A percentile compares a stretch with the other conserved stretches of the same genome.
Evolutionary conservation across 2,329 filamentous ascomycete species (phyloP).

Genomic region (Curvularia hawaiiensis): DNA sequence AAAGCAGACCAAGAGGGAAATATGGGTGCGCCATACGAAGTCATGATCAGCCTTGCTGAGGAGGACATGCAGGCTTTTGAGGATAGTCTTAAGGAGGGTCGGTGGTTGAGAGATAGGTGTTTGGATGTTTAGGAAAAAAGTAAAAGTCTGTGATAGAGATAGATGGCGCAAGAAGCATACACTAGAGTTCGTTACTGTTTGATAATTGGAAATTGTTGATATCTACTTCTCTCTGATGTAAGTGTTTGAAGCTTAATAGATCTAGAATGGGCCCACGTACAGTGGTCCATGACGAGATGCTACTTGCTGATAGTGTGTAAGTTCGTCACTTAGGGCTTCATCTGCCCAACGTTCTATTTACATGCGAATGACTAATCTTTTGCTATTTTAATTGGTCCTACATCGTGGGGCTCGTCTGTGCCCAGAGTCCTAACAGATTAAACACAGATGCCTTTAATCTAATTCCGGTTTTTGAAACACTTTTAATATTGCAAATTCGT

Average conservation of each 20-base stretch:
- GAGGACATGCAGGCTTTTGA: slow-evolving; percentile 24
- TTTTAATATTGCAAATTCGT: too few relatives aligned
- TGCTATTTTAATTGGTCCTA: too few relatives aligned
- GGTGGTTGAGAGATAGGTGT: slow-evolving; percentile 9
- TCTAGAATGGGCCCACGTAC: not conserved
- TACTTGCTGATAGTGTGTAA: not conserved
- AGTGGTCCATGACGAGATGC: not conserved
- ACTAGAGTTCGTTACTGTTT: too few relatives aligned
- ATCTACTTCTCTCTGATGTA: not conserved
- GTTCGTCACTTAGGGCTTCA: not conserved
- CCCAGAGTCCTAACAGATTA: too few relatives aligned
- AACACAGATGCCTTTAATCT: too few relatives aligned
- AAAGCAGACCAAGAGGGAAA: slow-evolving; percentile 6
- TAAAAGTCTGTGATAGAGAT: not conserved
- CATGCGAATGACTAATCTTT: too few relatives aligned
- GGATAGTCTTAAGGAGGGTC: slow-evolving; percentile 11
- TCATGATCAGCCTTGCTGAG: slow-evolving; percentile 25
- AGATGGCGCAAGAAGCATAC: not conserved
- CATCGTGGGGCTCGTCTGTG: too few relatives aligned
- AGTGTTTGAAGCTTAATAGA: not conserved
- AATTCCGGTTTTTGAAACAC: too few relatives aligned
- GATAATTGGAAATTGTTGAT: too few relatives aligned
- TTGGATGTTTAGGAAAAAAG: not conserved
- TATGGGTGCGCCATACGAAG: slow-evolving; percentile 15
- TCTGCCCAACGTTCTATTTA: too few relatives aligned